Percentiles rank a stretch among this genome's conserved stretches.
Evolutionary conservation across 768 basidiomycete species (phyloP).

Genomic region (Boletus eberwhitei): DNA sequence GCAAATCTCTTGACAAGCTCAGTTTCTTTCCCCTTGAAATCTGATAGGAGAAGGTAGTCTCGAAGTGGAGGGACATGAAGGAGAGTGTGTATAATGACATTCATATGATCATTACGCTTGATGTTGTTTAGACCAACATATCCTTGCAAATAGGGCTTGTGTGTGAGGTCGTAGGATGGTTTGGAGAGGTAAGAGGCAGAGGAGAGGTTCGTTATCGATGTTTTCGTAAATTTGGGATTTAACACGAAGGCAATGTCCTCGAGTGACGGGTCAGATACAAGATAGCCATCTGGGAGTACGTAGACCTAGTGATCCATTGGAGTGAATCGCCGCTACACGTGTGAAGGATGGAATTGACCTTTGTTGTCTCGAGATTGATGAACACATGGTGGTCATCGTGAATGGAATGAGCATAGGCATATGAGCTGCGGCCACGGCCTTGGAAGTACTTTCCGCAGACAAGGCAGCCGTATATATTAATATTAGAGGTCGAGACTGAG

Average conservation of each 20-base stretch:
- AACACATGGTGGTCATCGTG: conserved; percentile 99
- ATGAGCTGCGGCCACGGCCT: conserved; percentile 89
- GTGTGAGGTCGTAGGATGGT: conserved; percentile 81
- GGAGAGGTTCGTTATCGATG: conserved; percentile 52
- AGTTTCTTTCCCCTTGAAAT: conserved; percentile 68
- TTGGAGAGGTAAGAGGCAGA: conserved; percentile 58
- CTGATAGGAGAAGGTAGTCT: conserved; percentile 78
- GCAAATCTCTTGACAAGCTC: conserved; percentile 90
- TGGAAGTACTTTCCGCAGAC: conserved; percentile 99
- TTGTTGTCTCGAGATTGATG: conserved; percentile 90
- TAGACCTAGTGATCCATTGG: conserved; percentile 66
- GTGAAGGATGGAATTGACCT: conserved; percentile 42
- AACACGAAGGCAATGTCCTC: conserved; percentile 93
- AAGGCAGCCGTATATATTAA: conserved; percentile 96
- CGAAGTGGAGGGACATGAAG: conserved; percentile 89
- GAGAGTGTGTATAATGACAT: conserved; percentile 91
- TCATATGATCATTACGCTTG: conserved; percentile 96
- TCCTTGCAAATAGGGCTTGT: conserved; percentile 83
- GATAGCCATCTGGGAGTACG: conserved; percentile 95
- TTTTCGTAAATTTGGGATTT: conserved; percentile 76
- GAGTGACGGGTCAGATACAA: conserved; percentile 92
- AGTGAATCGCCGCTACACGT: conserved; percentile 18
- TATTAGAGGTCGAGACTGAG: conserved; percentile 93
- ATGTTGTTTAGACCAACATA: conserved; percentile 98
- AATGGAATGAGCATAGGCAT: conserved; percentile 95